Evolutionary conservation across 176 grass and related monocot species (phyloP), one percentile per base, ranked within the genome.

Genomic region (Canna indica): DNA sequence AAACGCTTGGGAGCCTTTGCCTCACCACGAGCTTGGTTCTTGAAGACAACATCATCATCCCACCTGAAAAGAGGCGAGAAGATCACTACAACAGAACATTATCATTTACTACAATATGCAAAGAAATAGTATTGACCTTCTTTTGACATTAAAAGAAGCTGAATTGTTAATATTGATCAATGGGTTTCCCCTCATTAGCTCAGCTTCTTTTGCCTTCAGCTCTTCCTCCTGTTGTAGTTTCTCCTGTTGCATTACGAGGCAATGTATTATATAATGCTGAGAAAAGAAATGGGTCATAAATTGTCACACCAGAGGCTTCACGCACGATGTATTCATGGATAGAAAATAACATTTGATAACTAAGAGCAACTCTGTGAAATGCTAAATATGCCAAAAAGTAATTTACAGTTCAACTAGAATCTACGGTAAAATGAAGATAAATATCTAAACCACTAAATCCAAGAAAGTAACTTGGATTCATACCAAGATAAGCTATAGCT

Each of bases 21-120:
- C 78, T 90, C 89, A 59, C 94, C 86, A 50, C 89, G 86, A 44
- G 94, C 75, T 82, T 97, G 89, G 58, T 97, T 97, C 80, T 93
- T 90, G 78, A 97, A 93, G 32, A 90, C 94, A 17, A 99, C 86
- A 73, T 90, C 94, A 78, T 93, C 94, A 69, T 93, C 90, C 94
- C 86, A 99, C 80, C 88, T 90, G 67, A 66, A 66, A 24, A 38
- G 8, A 35, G 12, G 31, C 27, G 10, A 3, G 17, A 66, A 0
- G 13, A 38, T 18, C 39, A 36, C 22, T 24, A 66, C 33, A 36
- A n/a, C 17, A 36, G 2, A 10, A 24, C 18, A 5, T 12, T 38
- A 24, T 70, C 30, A 16, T 6, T 30, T 47, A 25, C n/a, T 1
- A 63, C 33, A 72, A 32, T 20, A 67, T 32, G 57, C 47, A 48